Evolutionary conservation across 306 rosid genomes (phyloP).

Genomic region (Geum urbanum): DNA sequence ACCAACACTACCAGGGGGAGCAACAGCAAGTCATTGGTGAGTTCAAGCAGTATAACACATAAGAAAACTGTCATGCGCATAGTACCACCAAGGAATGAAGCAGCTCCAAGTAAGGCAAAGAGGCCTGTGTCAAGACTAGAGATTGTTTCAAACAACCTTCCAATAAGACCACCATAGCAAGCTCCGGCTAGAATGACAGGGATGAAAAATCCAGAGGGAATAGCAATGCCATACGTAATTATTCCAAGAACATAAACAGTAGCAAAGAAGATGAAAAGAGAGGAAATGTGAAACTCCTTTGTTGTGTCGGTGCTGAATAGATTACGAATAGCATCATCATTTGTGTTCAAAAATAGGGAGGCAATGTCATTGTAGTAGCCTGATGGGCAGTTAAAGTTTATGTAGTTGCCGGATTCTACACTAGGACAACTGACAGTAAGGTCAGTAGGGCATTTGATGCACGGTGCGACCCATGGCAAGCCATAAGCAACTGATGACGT

Average conservation of each 20-base stretch:
- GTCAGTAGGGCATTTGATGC: slow-evolving; percentile 62
- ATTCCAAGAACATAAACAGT: slow-evolving; percentile 61
- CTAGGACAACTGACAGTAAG: slow-evolving; percentile 47
- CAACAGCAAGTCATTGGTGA: slow-evolving; percentile 66
- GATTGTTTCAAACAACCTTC: slow-evolving; percentile 49
- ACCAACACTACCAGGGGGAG: slow-evolving; percentile 83
- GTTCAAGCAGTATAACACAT: slow-evolving; percentile 80
- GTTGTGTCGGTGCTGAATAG: slow-evolving; percentile 46
- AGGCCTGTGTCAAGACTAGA: slow-evolving; percentile 64
- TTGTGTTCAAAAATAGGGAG: slow-evolving; percentile 73
- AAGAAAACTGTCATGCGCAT: slow-evolving; percentile 98
- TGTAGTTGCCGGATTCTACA: slow-evolving; percentile 55
- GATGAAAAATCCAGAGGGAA: slow-evolving; percentile 87
- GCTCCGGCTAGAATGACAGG: slow-evolving; percentile 87
- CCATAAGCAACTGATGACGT: slow-evolving; percentile 61
- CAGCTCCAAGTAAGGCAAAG: slow-evolving; percentile 90
- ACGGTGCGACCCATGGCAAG: slow-evolving; percentile 67
- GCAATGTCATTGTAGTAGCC: slow-evolving; percentile 83
- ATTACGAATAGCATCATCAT: slow-evolving; percentile 76
- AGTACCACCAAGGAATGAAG: slow-evolving; percentile 93
- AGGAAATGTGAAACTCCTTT: slow-evolving; percentile 55
- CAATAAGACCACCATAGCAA: slow-evolving; percentile 74
- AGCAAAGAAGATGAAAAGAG: slow-evolving; percentile 59
- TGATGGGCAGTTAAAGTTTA: slow-evolving; percentile 65
- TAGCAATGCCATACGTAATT: slow-evolving; percentile 76